Evolutionary conservation across 805 yeast genomes (phyloP), one percentile per base, ranked within the genome.

Genomic region (Candida rishiriensis): DNA sequence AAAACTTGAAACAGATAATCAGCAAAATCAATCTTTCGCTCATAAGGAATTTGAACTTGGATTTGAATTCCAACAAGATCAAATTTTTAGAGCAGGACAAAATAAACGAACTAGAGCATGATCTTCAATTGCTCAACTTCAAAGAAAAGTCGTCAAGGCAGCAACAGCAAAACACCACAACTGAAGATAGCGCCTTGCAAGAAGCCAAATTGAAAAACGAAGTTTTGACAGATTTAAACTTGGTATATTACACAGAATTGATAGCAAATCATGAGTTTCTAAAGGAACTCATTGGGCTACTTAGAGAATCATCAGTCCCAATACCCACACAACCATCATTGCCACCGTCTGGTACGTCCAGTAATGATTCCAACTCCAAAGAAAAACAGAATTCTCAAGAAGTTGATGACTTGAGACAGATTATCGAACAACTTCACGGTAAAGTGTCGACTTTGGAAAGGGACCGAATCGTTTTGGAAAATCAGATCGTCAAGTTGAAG

Each of bases 401-500:
- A 8, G 47, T 31, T 15, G 42, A 43, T 16, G 49, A 49, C n/a
- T 44, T 59, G 34, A 50, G 47, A 38, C 36, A 40, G 5, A 45
- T 56, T 1, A 52, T 64, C 3, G 54, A 53, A 3, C 55, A 60
- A 13, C 47, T 64, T 18, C 67, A 64, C 34, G 40, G 45, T 16
- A 53, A 49, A 33, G 46, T 59, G 3, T 46, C 62, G 8, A 39
- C 42, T 6, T 46, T 56, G 26, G 68, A 63, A 47, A 50, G 63
- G 37, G 67, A 63, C n/a, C 55, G 63, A 33, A 47, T 62, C 8
- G 56, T 73, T 38, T 60, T 80, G 43, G 75, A 75, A 40, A 68
- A 68, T 38, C 81, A 82, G 51, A 72, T 64, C 5, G 66, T 68
- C 2, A 73, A 75, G 44, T 59, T 81, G 42, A 78, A 76, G 48